Conservation (phyloP, 306 rosid genomes). For the Oxytropis ochrocephala region DNA sequence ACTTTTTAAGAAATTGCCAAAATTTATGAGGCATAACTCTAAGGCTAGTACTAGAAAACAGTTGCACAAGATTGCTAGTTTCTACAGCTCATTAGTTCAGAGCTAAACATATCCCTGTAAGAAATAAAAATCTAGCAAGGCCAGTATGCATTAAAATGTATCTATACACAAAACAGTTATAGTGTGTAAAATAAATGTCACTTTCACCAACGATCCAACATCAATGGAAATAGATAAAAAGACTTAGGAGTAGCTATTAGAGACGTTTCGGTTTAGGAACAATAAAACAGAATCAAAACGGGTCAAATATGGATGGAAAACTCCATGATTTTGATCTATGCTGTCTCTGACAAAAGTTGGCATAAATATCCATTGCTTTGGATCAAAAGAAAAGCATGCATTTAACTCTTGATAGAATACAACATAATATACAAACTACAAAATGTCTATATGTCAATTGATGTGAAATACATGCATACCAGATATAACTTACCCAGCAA, state of each 20-base stretch:
- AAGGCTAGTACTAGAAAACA: neutral
- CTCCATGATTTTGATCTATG: neutral
- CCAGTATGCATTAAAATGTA: neutral
- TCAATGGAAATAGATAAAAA: neutral
- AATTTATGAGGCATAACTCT: neutral
- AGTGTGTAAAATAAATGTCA: neutral
- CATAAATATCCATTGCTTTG: neutral
- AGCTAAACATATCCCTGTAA: neutral
- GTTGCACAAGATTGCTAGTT: neutral
- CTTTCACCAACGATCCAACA: neutral
- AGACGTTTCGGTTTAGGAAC: neutral
- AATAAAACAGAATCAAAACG: neutral
- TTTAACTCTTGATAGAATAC: neutral
- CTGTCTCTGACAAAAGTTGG: conserved; percentile 11
- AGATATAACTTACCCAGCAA: conserved; percentile 78
- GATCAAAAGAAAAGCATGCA: neutral
- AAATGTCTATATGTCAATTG: neutral
- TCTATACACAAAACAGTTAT: neutral
- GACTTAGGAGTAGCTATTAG: neutral
- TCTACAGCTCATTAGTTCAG: neutral
- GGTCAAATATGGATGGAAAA: neutral
- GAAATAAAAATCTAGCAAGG: neutral
- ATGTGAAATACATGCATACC: neutral
- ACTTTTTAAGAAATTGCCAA: neutral
- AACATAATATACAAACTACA: neutral